Percentiles rank a stretch among this genome's conserved stretches.
These are phyloP conservation scores for Colletotrichum costaricense DNA, from an alignment of 2,329 filamentous ascomycete genomes.

Conservation along the genomic window DNA sequence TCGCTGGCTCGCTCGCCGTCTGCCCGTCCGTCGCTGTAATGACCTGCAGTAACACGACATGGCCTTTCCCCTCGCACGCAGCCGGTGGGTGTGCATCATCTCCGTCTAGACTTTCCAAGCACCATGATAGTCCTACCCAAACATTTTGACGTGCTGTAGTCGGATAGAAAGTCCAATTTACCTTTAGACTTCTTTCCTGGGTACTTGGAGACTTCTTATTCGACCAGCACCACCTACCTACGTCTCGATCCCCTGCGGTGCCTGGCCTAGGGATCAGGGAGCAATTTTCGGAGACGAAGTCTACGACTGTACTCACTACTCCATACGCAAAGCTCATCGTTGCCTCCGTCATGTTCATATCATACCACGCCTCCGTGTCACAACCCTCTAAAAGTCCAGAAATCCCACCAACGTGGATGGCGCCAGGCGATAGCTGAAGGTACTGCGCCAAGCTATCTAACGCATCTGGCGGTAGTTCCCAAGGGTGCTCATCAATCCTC, in stretches of 20 bases:
- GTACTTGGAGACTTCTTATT: neutral
- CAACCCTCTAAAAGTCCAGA: constrained; percentile 7
- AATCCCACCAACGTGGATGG: constrained; percentile 24
- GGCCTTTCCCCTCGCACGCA: neutral
- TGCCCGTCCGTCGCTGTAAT: neutral
- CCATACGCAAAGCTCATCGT: neutral
- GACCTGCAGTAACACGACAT: constrained; percentile 23
- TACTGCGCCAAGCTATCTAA: constrained; percentile 29
- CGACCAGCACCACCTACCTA: neutral
- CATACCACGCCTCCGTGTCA: constrained; percentile 25
- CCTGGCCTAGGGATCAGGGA: neutral
- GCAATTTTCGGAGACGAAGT: neutral
- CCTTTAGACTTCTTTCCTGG: too few species aligned
- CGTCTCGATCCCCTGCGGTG: neutral
- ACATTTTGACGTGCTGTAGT: neutral
- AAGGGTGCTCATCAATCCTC: constrained; percentile 8
- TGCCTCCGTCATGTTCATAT: neutral
- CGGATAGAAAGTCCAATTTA: too few species aligned
- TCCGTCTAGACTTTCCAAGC: neutral
- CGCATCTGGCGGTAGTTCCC: constrained; percentile 8
- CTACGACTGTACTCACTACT: neutral
- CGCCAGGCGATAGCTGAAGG: constrained; percentile 7
- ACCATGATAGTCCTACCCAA: neutral
- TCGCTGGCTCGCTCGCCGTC: neutral
- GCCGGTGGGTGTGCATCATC: neutral